Evolutionary conservation across 495 filamentous ascomycete species (phyloP).

Genomic region (Jackrogersella multiformis): DNA sequence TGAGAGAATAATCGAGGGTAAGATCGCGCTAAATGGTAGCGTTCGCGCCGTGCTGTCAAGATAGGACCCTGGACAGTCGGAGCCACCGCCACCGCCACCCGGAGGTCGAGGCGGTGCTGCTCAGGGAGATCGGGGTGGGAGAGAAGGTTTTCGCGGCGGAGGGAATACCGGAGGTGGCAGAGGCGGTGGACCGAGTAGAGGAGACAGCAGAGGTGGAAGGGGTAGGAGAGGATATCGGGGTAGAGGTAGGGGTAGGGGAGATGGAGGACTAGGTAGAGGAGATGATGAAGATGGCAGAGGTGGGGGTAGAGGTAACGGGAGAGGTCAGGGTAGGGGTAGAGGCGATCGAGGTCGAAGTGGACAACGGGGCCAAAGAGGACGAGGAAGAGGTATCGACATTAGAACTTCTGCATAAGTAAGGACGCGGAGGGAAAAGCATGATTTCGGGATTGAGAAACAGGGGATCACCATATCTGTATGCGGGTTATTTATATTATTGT

Average conservation of each 20-base stretch:
- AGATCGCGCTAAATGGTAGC: constrained; percentile 50
- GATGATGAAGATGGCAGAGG: not conserved
- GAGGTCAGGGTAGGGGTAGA: not conserved
- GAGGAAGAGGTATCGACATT: not conserved
- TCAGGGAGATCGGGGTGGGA: not conserved
- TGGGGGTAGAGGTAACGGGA: not conserved
- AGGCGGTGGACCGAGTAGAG: not conserved
- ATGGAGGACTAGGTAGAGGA: not conserved
- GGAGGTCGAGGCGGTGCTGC: not conserved
- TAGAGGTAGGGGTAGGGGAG: not conserved
- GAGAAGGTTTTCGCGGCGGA: not conserved
- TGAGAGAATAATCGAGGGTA: constrained; percentile 59
- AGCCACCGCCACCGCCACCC: not conserved
- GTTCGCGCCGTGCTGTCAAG: constrained; percentile 57
- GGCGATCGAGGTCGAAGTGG: not conserved
- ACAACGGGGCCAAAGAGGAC: not conserved
- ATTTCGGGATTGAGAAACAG: constrained; percentile 9
- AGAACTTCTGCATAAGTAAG: not conserved
- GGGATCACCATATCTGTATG: not conserved
- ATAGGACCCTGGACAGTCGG: constrained; percentile 44
- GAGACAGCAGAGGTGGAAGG: not conserved
- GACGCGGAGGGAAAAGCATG: constrained; percentile 3
- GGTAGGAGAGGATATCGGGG: not conserved
- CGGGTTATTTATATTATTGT: not conserved
- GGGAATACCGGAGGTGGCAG: not conserved